A percentile compares a stretch with the other conserved stretches of the same genome.
Conservation (phyloP, 495 filamentous ascomycete genomes). For the Hypoxylon trugodes region DNA sequence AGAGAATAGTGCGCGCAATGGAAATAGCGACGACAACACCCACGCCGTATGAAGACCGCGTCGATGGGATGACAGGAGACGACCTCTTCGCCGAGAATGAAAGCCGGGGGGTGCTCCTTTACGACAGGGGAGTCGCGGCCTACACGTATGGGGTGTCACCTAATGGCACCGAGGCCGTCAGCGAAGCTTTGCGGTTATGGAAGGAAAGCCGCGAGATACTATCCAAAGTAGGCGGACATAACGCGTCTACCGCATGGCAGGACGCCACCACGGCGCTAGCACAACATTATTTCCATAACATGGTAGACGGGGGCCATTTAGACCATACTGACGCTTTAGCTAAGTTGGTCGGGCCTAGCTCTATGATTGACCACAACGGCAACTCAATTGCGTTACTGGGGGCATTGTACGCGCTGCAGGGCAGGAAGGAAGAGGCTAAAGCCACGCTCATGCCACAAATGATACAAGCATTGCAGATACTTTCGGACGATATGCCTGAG, state of each 20-base stretch:
- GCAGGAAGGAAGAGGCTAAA: neutral
- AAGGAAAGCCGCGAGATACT: neutral
- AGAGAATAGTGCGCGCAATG: neutral
- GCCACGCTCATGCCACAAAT: neutral
- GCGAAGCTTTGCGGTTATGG: neutral
- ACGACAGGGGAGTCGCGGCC: constrained; percentile 1
- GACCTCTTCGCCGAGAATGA: neutral
- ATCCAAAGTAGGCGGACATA: neutral
- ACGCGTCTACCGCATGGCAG: neutral
- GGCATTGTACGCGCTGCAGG: neutral
- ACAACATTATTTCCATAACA: constrained; percentile 1
- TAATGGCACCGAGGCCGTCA: neutral
- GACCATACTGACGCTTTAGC: neutral
- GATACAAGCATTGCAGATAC: neutral
- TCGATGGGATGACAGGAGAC: neutral
- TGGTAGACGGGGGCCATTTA: neutral
- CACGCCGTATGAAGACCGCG: neutral
- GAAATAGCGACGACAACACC: neutral
- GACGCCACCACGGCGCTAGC: constrained; percentile 1
- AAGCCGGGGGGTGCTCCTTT: constrained; percentile 1
- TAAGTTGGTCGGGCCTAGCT: neutral
- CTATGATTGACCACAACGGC: neutral
- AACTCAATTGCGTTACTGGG: constrained; percentile 1
- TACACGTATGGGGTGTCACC: neutral
- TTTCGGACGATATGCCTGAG: neutral